Evolutionary conservation across 1,139 yeast species (phyloP).

Genomic region (Kluyveromyces marxianus): DNA sequence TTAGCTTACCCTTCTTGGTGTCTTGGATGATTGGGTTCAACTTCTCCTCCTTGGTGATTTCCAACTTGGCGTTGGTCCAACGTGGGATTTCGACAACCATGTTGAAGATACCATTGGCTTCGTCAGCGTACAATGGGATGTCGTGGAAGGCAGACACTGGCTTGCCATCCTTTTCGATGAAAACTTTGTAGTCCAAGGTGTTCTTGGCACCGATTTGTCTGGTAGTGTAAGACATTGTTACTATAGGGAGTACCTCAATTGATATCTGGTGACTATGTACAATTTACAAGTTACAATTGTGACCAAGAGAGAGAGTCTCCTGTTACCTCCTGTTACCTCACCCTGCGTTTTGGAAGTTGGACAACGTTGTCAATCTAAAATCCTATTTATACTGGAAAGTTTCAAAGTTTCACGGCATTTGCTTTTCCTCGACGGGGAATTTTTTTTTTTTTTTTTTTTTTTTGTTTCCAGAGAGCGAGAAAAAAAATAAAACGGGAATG

Average conservation of each 20-base stretch:
- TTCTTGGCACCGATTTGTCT: slow-evolving; percentile 89
- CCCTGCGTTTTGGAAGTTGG: too few species aligned
- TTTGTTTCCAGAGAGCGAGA: too few species aligned
- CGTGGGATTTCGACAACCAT: slow-evolving; percentile 89
- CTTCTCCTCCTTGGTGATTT: slow-evolving; percentile 56
- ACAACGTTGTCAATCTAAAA: too few species aligned
- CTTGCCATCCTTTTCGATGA: slow-evolving; percentile 58
- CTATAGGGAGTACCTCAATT: background rate
- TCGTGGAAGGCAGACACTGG: slow-evolving; percentile 74
- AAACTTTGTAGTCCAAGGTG: slow-evolving; percentile 87
- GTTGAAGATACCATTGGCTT: slow-evolving; percentile 59
- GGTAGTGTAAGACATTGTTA: slow-evolving; percentile 56
- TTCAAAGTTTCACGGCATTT: too few species aligned
- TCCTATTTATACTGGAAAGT: too few species aligned
- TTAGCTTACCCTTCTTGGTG: slow-evolving; percentile 71
- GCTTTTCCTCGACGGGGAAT: too few species aligned
- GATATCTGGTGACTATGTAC: background rate
- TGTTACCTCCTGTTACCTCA: too few species aligned
- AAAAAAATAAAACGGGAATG: too few species aligned
- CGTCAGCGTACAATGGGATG: slow-evolving; percentile 61
- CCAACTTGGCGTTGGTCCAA: slow-evolving; percentile 87
- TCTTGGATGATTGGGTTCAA: slow-evolving; percentile 86
- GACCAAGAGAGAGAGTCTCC: too few species aligned
- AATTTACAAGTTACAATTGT: too few species aligned
- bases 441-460: too few species aligned